Base-by-base conservation (phyloP, 1,139 yeast genomes). In the Citeromyces siamensis region DNA sequence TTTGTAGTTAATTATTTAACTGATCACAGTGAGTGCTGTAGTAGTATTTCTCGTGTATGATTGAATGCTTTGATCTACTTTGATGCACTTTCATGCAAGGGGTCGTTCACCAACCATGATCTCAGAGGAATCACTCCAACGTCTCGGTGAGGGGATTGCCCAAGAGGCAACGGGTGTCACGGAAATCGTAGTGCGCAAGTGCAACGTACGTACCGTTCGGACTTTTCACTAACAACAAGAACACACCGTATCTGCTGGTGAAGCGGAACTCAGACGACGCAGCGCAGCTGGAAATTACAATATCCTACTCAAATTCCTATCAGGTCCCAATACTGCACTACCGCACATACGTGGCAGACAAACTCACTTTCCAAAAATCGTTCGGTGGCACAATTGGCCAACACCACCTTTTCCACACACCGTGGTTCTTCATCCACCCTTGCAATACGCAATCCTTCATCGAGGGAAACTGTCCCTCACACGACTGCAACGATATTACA, bases 341-440 rank as follows among this genome's bases (percentile, higher is more conserved):
- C 31, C 19, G 35, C 3, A 14, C 13, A 6, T 21, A 14, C n/a
- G 8, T 16, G 14, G 20, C 10, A 9, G 35, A 33, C n/a, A n/a
- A 20, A 6, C 35, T 33, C 29, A n/a, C 10, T n/a, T 33, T 33
- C n/a, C 29, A 21, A 4, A 26, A 26, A 26, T 13, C 17, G 6
- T 17, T 26, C 12, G n/a, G 5, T 26, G 16, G 17, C 6, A 26
- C 31, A 26, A 21, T 33, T 16, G n/a, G 29, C 6, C 29, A 33
- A 33, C 35, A 33, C 31, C 17, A 20, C 3, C 19, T 33, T 6
- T n/a, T 33, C 14, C 29, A 29, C 12, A 20, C 35, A 3, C 23
- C 35, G 20, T 33, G 35, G 35, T 33, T 20, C 31, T 33, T 12
- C 16, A 8, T 33, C 12, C 35, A 33, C 16, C 35, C 35, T 17